A percentile compares a stretch with the other conserved stretches of the same genome.
phyloP scores from a whole-genome alignment of 176 grass and related monocot genomes.

The Oryza officinalis region DNA sequence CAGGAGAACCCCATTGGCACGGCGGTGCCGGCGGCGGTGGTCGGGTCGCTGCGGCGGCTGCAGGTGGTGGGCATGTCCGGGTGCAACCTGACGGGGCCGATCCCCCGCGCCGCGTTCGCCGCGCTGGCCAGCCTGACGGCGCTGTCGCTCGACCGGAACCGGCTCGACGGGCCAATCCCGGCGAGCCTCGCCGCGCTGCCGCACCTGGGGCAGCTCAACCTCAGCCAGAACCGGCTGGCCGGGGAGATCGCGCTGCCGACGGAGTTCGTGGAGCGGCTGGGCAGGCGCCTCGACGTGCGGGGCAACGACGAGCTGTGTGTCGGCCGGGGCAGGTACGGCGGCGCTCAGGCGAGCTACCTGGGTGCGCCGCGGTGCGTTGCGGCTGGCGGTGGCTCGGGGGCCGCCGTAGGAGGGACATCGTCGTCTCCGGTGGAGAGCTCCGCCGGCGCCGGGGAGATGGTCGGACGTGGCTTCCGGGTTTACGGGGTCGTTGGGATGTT shows the following conservation, averaged over 20 bases:
- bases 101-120: constrained; percentile 49
- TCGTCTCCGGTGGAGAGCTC: not conserved
- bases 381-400: not conserved
- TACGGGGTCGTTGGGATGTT: not conserved
- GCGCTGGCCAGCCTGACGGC: constrained; percentile 57
- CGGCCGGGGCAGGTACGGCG: constrained; percentile 36
- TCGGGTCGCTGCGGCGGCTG: constrained; percentile 61
- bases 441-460: not conserved
- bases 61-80: constrained; percentile 48
- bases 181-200: constrained; percentile 57
- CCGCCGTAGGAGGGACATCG: not conserved
- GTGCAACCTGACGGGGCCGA: constrained; percentile 48
- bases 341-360: constrained; percentile 37
- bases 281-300: constrained; percentile 70
- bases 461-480: not conserved
- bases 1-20: constrained; percentile 77
- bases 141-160: constrained; percentile 77
- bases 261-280: constrained; percentile 71
- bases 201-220: constrained; percentile 79
- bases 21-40: constrained; percentile 49
- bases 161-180: constrained; percentile 69
- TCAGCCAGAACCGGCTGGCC: constrained; percentile 79
- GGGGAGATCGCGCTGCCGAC: constrained; percentile 74
- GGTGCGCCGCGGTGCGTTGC: constrained; percentile 55
- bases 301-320: constrained; percentile 71